These are phyloP conservation scores for Irpex sp. DNA, from an alignment of 1,284 basidiomycete genomes.

Conservation along the genomic window DNA sequence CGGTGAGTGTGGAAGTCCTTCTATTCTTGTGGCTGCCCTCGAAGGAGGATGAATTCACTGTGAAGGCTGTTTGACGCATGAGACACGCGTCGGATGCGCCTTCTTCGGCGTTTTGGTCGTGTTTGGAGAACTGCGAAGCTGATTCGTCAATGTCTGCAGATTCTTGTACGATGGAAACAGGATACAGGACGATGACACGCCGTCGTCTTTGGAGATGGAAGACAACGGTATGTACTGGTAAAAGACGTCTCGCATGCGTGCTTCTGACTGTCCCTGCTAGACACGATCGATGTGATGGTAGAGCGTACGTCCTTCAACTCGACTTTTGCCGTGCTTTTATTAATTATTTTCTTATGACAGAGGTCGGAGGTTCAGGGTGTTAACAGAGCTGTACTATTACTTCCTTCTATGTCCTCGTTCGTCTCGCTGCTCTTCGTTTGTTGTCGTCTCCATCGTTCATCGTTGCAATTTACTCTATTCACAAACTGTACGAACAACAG, in stretches of 20 bases:
- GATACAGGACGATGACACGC: conserved; percentile 83
- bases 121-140: background rate
- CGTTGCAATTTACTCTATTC: conserved; percentile 5
- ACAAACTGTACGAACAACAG: background rate
- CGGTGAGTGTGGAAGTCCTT: conserved; percentile 50
- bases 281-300: conserved; percentile 89
- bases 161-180: conserved; percentile 84
- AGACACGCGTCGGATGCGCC: background rate
- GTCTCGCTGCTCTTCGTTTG: conserved; percentile 3
- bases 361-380: conserved; percentile 31
- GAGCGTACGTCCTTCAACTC: conserved; percentile 61
- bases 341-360: conserved; percentile 15
- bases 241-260: conserved; percentile 1
- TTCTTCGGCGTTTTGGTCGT: background rate
- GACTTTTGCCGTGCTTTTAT: background rate
- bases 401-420: background rate
- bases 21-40: background rate
- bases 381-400: background rate
- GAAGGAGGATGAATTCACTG: background rate
- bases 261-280: conserved; percentile 28
- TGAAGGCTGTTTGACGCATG: conserved; percentile 1
- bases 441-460: background rate
- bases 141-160: conserved; percentile 33
- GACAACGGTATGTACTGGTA: conserved; percentile 57
- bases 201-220: conserved; percentile 79